Base-by-base conservation (phyloP, 164 flowering plant genomes). In the Tetrastigma voinierianum region DNA sequence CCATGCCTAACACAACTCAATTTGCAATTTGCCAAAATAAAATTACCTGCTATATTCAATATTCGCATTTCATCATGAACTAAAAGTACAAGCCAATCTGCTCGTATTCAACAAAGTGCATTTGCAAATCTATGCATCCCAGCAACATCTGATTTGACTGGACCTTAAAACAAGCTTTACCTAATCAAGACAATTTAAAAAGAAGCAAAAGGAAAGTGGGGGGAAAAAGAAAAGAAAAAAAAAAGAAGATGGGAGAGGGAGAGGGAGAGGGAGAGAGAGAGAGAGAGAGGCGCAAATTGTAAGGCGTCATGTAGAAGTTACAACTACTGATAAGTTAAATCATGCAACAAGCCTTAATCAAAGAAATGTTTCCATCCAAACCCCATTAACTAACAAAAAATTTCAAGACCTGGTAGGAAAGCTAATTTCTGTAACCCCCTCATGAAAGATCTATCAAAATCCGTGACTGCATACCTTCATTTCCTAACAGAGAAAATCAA, bases 381-480 rank as follows among this genome's bases (percentile, higher is more conserved):
- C 16, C 11, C 16, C 11, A 56, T 4, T 7, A 32, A 52, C 45
- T 59, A 52, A 12, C 51, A 23, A 44, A 45, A 56, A 48, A 17
- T 16, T n/a, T 54, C n/a, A 32, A 64, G 40, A 45, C 15, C 15
- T 20, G 40, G 49, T 23, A n/a, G 24, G 40, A 46, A 66, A 53
- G 23, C 24, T 17, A 55, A 46, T 54, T 9, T n/a, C 7, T 44
- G 64, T 51, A 59, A 45, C 57, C 48, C 51, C 57, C 47, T 24
- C 48, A n/a, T n/a, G 12, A 18, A 25, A 47, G 46, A 68, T 53
- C 48, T 21, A 17, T 23, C 58, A 54, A 51, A 47, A 59, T 65
- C 48, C 25, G 25, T 17, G 55, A 64, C 76, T 47, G 79, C 88
- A 74, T 86, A 78, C 87, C 82, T 74, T 75, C 45, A 44, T 44